Percentiles rank a stretch among this genome's conserved stretches.
Conservation (phyloP, 345 rosid species). For the Arabidopsis thaliana region TAIR10.1 NC_003070.9:29411501-29412000, state of each 20-base stretch:
- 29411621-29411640: not conserved
- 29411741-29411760: constrained; percentile 30
- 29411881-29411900: constrained; percentile 42
- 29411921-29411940: constrained; percentile 23
- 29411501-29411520: no score
- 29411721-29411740: not conserved
- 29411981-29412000: constrained; percentile 26
- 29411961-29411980: constrained; percentile 7
- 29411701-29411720: constrained; percentile 17
- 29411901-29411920: constrained; percentile 16
- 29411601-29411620: not conserved
- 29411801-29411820: constrained; percentile 39
- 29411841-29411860: constrained; percentile 46
- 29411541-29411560: no score
- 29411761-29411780: constrained; percentile 35
- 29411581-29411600: not conserved
- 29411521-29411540: no score
- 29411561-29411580: no score
- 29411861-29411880: constrained; percentile 46
- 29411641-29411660: not conserved
- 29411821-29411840: constrained; percentile 38
- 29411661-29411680: not conserved
- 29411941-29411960: constrained; percentile 27
- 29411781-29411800: constrained; percentile 33
- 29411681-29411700: not conserved